Conservation (phyloP, 352 stramenopile genomes). For the Phytophthora idaei region DNA sequence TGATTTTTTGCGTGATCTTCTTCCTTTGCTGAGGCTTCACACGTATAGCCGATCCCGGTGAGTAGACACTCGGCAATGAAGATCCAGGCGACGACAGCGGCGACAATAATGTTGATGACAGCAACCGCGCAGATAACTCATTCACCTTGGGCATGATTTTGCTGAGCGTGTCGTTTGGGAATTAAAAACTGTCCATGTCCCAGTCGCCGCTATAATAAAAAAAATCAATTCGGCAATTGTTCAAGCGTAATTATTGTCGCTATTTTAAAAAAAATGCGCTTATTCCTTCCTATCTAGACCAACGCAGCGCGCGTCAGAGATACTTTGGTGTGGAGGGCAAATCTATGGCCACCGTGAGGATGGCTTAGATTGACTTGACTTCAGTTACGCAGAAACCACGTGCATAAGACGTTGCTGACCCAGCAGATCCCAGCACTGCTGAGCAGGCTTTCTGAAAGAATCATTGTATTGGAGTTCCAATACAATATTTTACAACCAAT, state of each 20-base stretch:
- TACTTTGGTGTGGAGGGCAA: neutral
- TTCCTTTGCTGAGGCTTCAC: conserved; percentile 3
- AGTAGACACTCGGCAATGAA: conserved; percentile 26
- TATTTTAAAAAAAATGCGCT: too few relatives aligned
- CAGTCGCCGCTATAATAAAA: too few relatives aligned
- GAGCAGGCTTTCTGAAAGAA: too few relatives aligned
- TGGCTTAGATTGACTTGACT: neutral
- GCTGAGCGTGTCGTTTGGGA: neutral
- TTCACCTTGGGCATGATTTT: conserved; percentile 10
- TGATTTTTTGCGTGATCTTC: conserved; percentile 5
- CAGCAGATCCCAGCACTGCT: neutral
- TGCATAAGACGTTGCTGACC: neutral
- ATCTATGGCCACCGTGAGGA: neutral
- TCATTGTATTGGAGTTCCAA: too few relatives aligned
- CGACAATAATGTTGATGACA: conserved; percentile 2
- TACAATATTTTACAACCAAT: too few relatives aligned
- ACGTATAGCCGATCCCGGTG: neutral
- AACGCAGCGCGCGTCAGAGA: too few relatives aligned
- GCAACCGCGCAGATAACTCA: conserved; percentile 9
- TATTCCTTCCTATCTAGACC: too few relatives aligned
- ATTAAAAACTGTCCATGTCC: conserved; percentile 1
- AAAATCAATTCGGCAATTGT: too few relatives aligned
- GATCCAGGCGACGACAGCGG: conserved; percentile 17
- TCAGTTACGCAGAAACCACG: neutral
- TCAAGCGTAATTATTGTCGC: too few relatives aligned